Evolutionary conservation across 1,284 basidiomycete species (phyloP).

Genomic region (Trichosporon sp.): DNA sequence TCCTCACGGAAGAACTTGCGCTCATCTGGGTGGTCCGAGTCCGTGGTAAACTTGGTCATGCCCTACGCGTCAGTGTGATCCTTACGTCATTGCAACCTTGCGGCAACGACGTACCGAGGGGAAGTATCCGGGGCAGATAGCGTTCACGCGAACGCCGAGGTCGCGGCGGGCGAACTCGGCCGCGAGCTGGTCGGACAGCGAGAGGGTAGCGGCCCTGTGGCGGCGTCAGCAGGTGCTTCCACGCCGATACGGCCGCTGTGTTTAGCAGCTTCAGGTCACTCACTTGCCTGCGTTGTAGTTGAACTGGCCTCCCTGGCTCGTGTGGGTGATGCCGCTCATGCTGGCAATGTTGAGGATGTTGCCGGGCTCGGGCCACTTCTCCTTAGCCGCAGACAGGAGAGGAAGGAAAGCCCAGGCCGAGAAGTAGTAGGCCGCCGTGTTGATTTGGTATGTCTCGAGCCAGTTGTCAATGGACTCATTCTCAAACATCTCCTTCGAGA

Average conservation of each 20-base stretch:
- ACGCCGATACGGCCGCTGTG: neutral
- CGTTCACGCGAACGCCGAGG: constrained; percentile 32
- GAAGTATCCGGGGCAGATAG: constrained; percentile 28
- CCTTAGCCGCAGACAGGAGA: constrained; percentile 39
- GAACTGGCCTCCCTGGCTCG: constrained; percentile 37
- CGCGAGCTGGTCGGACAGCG: constrained; percentile 27
- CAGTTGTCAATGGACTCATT: constrained; percentile 40
- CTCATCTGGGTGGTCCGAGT: constrained; percentile 11
- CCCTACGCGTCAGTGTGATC: constrained; percentile 25
- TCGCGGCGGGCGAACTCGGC: constrained; percentile 26
- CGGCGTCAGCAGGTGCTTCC: neutral
- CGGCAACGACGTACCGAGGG: constrained; percentile 12
- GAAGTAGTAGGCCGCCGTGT: constrained; percentile 46
- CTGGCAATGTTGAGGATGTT: constrained; percentile 44
- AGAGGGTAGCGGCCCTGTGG: constrained; percentile 31
- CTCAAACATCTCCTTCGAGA: constrained; percentile 43
- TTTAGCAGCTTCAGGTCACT: constrained; percentile 20
- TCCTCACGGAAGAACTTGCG: constrained; percentile 26
- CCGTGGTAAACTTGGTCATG: constrained; percentile 35
- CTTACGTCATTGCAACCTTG: neutral
- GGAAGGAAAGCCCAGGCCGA: constrained; percentile 47
- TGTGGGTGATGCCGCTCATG: constrained; percentile 15
- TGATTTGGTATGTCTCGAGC: constrained; percentile 41
- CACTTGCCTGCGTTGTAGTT: constrained; percentile 45
- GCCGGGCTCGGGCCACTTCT: constrained; percentile 36